phyloP scores from a whole-genome alignment of 306 rosid species.

The Rubus idaeus region DNA sequence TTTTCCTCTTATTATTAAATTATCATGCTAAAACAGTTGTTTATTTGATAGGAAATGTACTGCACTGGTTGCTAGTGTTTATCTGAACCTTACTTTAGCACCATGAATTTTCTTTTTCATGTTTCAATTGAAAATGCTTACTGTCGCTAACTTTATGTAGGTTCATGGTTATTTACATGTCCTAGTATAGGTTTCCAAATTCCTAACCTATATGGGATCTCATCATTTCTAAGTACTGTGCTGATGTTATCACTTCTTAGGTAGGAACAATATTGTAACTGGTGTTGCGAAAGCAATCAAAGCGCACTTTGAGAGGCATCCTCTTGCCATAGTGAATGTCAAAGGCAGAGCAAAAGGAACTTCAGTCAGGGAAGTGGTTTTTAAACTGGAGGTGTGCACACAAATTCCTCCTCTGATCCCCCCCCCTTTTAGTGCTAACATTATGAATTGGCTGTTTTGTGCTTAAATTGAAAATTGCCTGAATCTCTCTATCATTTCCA shows the following conservation, averaged over 20 bases:
- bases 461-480: conserved; percentile 17
- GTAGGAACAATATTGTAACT: conserved; percentile 68
- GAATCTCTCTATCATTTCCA: conserved; percentile 6
- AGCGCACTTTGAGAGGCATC: conserved; percentile 59
- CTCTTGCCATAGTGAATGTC: conserved; percentile 82
- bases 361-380: conserved; percentile 77
- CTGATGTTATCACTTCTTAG: conserved; percentile 37
- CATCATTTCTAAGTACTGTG: conserved; percentile 2
- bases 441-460: conserved; percentile 21
- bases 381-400: conserved; percentile 66
- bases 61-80: neutral
- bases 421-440: neutral
- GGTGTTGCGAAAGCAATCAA: conserved; percentile 79
- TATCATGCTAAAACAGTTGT: neutral
- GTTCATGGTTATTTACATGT: neutral
- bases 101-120: neutral
- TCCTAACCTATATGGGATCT: neutral
- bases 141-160: neutral
- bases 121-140: neutral
- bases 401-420: conserved; percentile 1
- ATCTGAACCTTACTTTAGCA: neutral
- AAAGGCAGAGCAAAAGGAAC: conserved; percentile 93
- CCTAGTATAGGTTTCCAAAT: neutral
- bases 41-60: neutral
- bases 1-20: conserved; percentile 6